Evolutionary conservation across 2,329 filamentous ascomycete genomes (phyloP).

Genomic region (Tympanopsis confertula): DNA sequence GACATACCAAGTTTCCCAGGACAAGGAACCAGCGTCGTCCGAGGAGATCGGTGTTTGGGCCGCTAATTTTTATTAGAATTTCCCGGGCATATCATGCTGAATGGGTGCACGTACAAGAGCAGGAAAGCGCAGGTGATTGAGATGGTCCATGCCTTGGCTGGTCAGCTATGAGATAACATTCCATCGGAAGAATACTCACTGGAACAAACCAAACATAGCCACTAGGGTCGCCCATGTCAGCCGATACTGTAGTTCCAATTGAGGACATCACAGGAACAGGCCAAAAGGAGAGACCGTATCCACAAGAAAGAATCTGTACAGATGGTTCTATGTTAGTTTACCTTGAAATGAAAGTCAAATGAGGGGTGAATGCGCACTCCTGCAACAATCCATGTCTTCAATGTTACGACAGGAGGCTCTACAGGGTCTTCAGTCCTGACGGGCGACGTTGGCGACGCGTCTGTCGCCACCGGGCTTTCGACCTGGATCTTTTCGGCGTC

Average conservation of each 20-base stretch:
- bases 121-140: background rate
- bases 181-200: slow-evolving; percentile 2
- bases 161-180: background rate
- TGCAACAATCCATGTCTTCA: background rate
- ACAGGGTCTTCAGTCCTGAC: background rate
- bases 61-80: background rate
- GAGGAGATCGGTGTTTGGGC: slow-evolving; percentile 31
- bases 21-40: slow-evolving; percentile 33
- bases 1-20: slow-evolving; percentile 20
- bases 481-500: too few relatives aligned
- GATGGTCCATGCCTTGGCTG: slow-evolving; percentile 8
- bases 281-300: slow-evolving; percentile 20
- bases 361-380: background rate
- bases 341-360: background rate
- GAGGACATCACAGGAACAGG: slow-evolving; percentile 14
- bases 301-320: slow-evolving; percentile 15
- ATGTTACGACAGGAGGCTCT: background rate
- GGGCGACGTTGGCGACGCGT: too few relatives aligned
- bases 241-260: slow-evolving; percentile 12
- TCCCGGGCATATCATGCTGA: background rate
- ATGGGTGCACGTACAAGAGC: background rate
- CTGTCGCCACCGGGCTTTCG: too few relatives aligned
- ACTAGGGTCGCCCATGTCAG: slow-evolving; percentile 14
- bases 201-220: slow-evolving; percentile 17
- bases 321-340: background rate